Evolutionary conservation across 2,329 filamentous ascomycete species (phyloP).

Genomic region (Neonectria sp.): DNA sequence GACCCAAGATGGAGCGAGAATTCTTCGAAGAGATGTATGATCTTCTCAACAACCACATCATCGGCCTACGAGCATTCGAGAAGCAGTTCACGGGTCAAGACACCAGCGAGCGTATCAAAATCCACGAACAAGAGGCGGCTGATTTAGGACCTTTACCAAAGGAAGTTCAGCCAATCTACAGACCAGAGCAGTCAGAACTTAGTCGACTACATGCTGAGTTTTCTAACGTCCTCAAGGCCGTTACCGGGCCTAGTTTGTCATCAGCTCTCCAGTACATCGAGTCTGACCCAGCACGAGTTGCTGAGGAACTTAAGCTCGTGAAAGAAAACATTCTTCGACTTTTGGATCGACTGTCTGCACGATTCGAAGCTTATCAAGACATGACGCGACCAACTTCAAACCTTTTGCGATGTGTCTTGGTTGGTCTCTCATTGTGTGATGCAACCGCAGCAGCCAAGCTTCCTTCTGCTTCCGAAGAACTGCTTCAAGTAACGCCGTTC

Average conservation of each 20-base stretch:
- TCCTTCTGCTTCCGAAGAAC: conserved; percentile 51
- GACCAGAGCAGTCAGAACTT: conserved; percentile 79
- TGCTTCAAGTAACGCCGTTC: conserved; percentile 69
- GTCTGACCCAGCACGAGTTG: conserved; percentile 38
- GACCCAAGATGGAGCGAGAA: conserved; percentile 75
- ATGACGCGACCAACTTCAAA: conserved; percentile 84
- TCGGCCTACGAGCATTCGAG: conserved; percentile 77
- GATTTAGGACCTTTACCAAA: conserved; percentile 77
- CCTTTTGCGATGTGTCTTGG: conserved; percentile 83
- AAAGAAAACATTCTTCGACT: conserved; percentile 76
- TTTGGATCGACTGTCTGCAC: conserved; percentile 76
- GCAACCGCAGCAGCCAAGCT: conserved; percentile 59
- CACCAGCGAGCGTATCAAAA: conserved; percentile 75
- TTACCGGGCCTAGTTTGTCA: conserved; percentile 65
- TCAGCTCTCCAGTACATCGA: conserved; percentile 49
- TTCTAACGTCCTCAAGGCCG: conserved; percentile 78
- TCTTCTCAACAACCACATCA: conserved; percentile 70
- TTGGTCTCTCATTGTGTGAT: conserved; percentile 78
- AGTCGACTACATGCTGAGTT: conserved; percentile 86
- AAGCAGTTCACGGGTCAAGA: conserved; percentile 76
- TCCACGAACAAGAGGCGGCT: conserved; percentile 74
- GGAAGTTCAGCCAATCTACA: conserved; percentile 76
- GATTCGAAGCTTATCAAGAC: conserved; percentile 88
- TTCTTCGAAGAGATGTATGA: conserved; percentile 69
- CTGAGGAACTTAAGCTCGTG: conserved; percentile 63